Base-by-base conservation (phyloP, 768 basidiomycete genomes). In the Pulveroboletus frians region DNA sequence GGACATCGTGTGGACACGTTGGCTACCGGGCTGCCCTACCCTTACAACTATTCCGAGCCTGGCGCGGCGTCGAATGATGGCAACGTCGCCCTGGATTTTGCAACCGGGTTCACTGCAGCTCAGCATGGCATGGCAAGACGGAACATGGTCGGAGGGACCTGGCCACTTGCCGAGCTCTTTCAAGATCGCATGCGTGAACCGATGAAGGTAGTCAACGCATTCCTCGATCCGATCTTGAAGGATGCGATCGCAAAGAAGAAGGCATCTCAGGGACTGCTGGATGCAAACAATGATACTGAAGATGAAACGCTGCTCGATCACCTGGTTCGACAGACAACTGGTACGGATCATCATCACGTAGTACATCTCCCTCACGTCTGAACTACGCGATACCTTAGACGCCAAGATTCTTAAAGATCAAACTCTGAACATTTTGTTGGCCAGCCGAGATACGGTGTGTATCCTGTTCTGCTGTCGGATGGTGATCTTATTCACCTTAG, bases 361-460 rank as follows among this genome's bases (percentile, higher is more conserved):
- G 9, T 3, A 6, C 11, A 4, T 36, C n/a, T 6, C 2, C 35
- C 11, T 36, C 8, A 0, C 0, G 5, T 32, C 35, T 36, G 21
- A 43, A 37, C 9, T n/a, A 27, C 2, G 18, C 29, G 23, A 18
- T 29, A 13, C 9, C 13, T 26, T 20, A 70, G 68, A 70, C 18
- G 31, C 55, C 50, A 64, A 58, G 18, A 47, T 73, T 15, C 46
- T 77, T 18, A 70, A 65, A 46, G 75, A 75, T 43, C 70, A 75
- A 52, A 71, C 68, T 10, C 49, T 76, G 44, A 74, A 72, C 42
- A 68, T 77, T 39, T 51, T 77, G 34, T 61, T 77, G 9, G 76
- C 76, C 18, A 73, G 74, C 11, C 56, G 74, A 14, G 76, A 75
- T 52, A 73, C 74, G 17, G 73, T 73, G 39, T 52, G 62, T 55